Evolutionary conservation across 441 rosid genomes (phyloP).

Genomic region (Jatropha multifida): DNA sequence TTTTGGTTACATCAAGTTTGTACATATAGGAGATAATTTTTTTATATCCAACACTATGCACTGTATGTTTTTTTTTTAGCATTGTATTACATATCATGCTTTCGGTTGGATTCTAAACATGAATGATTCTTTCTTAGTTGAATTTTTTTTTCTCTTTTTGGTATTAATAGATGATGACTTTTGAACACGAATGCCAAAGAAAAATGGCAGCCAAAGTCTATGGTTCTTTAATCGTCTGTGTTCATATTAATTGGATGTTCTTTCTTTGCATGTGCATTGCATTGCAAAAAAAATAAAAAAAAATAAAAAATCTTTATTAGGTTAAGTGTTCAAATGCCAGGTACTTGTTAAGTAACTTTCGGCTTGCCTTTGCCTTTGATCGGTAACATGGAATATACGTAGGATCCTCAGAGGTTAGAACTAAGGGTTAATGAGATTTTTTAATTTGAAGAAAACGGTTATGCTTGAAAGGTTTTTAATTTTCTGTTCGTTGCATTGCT

Average conservation of each 20-base stretch:
- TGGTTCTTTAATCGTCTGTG: not conserved
- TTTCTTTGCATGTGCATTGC: slow-evolving; percentile 6
- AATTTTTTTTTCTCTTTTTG: not conserved
- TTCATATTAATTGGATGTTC: not conserved
- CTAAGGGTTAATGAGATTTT: no score
- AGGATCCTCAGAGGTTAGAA: no score
- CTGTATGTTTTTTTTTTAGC: no score
- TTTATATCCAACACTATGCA: no score
- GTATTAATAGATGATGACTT: not conserved
- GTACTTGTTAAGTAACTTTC: not conserved
- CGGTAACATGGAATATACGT: not conserved
- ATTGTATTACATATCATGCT: not conserved
- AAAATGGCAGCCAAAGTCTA: not conserved
- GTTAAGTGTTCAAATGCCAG: not conserved
- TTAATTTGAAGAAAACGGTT: no score
- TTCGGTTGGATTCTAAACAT: slow-evolving; percentile 22
- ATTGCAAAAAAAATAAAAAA: not conserved
- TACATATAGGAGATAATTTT: no score
- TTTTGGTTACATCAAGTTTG: no score
- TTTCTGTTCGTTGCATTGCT: no score
- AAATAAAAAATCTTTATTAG: not conserved
- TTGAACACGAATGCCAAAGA: not conserved
- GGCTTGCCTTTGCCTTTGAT: not conserved
- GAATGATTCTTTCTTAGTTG: slow-evolving; percentile 8
- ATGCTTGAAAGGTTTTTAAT: no score